Base-by-base conservation (phyloP, 371 early-diverging fungal species). In the Saksenaea vasiformis region DNA sequence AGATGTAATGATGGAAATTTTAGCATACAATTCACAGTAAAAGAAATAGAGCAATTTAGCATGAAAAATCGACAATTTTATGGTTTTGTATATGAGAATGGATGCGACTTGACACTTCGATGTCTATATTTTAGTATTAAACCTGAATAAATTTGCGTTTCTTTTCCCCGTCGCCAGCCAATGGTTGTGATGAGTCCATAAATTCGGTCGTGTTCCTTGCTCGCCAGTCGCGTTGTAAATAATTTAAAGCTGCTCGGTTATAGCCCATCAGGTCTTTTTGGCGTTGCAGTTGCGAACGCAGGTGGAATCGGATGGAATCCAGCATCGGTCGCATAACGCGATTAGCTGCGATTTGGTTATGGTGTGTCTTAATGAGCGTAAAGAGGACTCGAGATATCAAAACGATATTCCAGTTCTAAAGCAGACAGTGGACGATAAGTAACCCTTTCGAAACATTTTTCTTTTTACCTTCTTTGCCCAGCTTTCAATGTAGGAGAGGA, bases 241-340 rank as follows among this genome's bases (percentile, higher is more conserved):
- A 87, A 55, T 78, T 73, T 38, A 93, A 77, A 1, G 88, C 93
- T 15, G 91, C 92, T 56, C 90, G 72, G 60, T 93, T 93, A 71
- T 87, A 92, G 24, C 94, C 94, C 72, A 92, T 82, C 31, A 86
- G 67, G 61, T 92, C 89, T 58, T 93, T 88, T 69, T 93, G 90
- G 36, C 78, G 76, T 39, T 86, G 78, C 31, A 96, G 79, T 47
- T 78, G 82, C 0, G 73, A 64, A 24, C 90, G 84, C 55, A 94
- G 71, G 47, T 87, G 77, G 39, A 73, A 66, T 36, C 91, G 86
- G 60, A 96, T 88, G 13, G 86, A 85, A 56, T 86, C 87, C n/a
- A 97, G 82, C 78, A 86, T 86, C 54, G 87, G 83, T 17, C 90
- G 89, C 87, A 93, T 84, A 55, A 87, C 70, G 54, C 91, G 86